These are phyloP conservation scores for Carallia pectinifolia DNA, from an alignment of 345 rosid species.

Conservation along the genomic window DNA sequence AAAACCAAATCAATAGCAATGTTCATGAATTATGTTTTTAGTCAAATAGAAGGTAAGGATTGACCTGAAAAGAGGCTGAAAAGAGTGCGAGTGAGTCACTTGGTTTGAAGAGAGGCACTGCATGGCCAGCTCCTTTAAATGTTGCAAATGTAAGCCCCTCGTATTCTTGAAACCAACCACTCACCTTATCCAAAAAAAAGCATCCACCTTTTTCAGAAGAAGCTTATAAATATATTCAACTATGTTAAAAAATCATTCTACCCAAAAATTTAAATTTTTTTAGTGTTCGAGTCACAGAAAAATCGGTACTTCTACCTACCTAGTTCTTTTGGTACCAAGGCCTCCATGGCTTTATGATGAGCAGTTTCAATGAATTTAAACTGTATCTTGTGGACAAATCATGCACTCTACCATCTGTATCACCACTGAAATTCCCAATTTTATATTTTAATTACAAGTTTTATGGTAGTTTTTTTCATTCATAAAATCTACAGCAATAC, in stretches of 20 bases:
- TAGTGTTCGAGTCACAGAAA: no score
- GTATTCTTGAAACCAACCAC: slow-evolving; percentile 94
- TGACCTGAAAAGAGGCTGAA: slow-evolving; percentile 58
- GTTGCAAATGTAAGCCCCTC: slow-evolving; percentile 83
- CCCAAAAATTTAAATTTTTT: no score
- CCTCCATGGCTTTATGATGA: slow-evolving; percentile 67
- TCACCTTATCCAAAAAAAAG: slow-evolving; percentile 48
- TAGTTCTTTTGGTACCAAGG: slow-evolving; percentile 87
- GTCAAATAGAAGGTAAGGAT: slow-evolving; percentile 31
- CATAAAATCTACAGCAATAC: no score
- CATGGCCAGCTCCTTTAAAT: slow-evolving; percentile 98
- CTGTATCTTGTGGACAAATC: slow-evolving; percentile 83
- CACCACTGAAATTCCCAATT: slow-evolving; percentile 57
- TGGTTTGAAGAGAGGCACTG: slow-evolving; percentile 84
- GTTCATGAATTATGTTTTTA: no score
- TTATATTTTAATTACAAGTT: no score
- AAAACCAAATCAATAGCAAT: no score
- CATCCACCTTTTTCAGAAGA: background rate
- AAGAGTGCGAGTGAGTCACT: slow-evolving; percentile 65
- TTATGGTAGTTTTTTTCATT: no score
- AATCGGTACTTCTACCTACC: no score
- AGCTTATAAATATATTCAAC: background rate
- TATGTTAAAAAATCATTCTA: no score
- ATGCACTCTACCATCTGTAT: slow-evolving; percentile 96
- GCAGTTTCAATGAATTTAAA: slow-evolving; percentile 50